These are phyloP conservation scores for Mucor irregularis DNA, from an alignment of 371 early-diverging fungal genomes.

Conservation along the genomic window DNA sequence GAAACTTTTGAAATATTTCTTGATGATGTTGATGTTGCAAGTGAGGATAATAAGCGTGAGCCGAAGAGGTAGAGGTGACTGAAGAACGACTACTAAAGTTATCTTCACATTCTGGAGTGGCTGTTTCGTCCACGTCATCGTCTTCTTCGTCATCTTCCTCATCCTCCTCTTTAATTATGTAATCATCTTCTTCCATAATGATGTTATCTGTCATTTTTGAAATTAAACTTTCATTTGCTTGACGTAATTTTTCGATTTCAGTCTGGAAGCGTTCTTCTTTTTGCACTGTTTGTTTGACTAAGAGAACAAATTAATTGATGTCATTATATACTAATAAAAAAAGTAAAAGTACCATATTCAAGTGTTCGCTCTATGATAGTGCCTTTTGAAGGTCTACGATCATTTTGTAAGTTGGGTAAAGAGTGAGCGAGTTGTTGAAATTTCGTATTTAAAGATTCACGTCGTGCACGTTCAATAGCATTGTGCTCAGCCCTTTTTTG, in stretches of 20 bases:
- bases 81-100: slow-evolving; percentile 17
- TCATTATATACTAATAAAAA: neutral
- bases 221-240: slow-evolving; percentile 31
- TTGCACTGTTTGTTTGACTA: slow-evolving; percentile 32
- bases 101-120: slow-evolving; percentile 18
- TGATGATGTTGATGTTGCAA: neutral
- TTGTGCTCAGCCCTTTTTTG: slow-evolving; percentile 74
- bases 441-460: slow-evolving; percentile 69
- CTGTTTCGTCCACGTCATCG: neutral
- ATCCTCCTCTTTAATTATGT: too few relatives aligned
- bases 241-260: slow-evolving; percentile 34
- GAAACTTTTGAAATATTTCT: neutral
- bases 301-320: neutral
- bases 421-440: slow-evolving; percentile 75
- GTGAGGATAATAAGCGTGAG: neutral
- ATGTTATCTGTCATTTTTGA: slow-evolving; percentile 19
- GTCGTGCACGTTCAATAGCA: slow-evolving; percentile 74
- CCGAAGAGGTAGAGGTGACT: neutral
- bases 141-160: neutral
- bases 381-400: slow-evolving; percentile 71
- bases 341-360: slow-evolving; percentile 39
- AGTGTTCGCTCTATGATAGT: slow-evolving; percentile 69
- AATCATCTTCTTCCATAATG: slow-evolving; percentile 7
- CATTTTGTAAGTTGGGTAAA: slow-evolving; percentile 65
- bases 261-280: slow-evolving; percentile 39